These are phyloP conservation scores for Polyporus arcularius DNA, from an alignment of 768 basidiomycete species.

Conservation along the genomic window DNA sequence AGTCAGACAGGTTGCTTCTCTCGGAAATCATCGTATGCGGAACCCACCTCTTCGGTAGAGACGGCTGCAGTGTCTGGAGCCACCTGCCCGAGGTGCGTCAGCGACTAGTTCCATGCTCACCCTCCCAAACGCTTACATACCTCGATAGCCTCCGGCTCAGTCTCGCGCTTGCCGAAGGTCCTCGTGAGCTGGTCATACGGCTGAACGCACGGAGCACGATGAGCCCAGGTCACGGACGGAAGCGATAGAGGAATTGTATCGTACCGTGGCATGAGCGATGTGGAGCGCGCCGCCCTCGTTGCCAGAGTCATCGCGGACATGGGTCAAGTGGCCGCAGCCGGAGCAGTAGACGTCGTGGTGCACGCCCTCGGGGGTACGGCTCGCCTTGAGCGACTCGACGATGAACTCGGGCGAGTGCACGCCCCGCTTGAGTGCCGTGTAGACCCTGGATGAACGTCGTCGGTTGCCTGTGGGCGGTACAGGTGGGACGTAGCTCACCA, in stretches of 20 bases:
- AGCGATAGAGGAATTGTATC: neutral
- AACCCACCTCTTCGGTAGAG: no score
- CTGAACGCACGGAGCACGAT: neutral
- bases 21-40: no score
- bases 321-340: conserved; percentile 14
- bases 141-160: neutral
- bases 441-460: conserved; percentile 5
- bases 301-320: neutral
- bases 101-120: no score
- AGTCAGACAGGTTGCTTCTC: no score
- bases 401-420: conserved; percentile 19
- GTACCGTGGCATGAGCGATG: conserved; percentile 7
- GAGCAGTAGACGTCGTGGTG: conserved; percentile 24
- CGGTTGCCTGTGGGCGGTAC: neutral
- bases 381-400: conserved; percentile 13
- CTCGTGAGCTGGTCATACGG: conserved; percentile 3
- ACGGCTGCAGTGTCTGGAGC: no score
- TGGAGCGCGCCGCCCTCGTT: conserved; percentile 9
- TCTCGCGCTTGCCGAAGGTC: neutral
- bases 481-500: conserved; percentile 2
- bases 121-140: neutral
- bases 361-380: conserved; percentile 11
- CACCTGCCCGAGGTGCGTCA: no score
- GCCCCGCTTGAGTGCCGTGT: conserved; percentile 15
- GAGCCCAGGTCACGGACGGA: no score